Base-by-base conservation (phyloP, 495 filamentous ascomycete genomes). In the Tuber borchii region DNA sequence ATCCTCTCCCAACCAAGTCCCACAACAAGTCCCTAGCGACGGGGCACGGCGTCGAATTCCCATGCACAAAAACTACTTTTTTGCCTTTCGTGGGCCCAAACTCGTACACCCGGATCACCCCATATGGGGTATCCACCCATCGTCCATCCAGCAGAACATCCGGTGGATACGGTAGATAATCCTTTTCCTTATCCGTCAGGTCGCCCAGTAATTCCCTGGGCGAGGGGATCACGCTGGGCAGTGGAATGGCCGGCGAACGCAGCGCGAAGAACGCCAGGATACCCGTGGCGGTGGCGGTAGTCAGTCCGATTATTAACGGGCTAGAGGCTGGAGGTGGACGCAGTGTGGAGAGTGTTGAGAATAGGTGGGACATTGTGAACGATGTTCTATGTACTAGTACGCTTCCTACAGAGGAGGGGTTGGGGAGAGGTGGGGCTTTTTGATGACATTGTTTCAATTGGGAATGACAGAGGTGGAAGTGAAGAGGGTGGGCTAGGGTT, bases 31-130 rank as follows among this genome's bases (percentile, higher is more conserved):
- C 86, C 56, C 89, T 88, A 2, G 96, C 85, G 5, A 93, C 88
- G 78, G 92, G 87, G 83, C 91, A 92, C 3, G 95, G 92, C 1
- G 92, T 98, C 71, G 89, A 91, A 80, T 97, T 96, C 42, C 95
- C 95, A 82, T 97, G 94, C 34, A 97, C 84, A 37, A 97, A 85
- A 48, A 97, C 80, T 1, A 97, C 91, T 81, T 93, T 97, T 34
- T 87, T 85, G 5, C 94, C 94, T 71, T 89, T 83, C 74, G 90
- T 88, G n/a, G 93, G 93, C 14, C 95, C 95, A 86, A 90, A 97
- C 87, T 98, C 95, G 82, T 97, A 97, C 19, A 94, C 91, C 51
- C 92, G 86, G 40, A 93, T 90, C 40, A 87, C 89, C 34, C 95
- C 94, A 79, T 94, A 97, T 75, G 92, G 91, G 10, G 89, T 92